Percentiles rank a stretch among this genome's conserved stretches.
Conservation (phyloP, 2,329 filamentous ascomycete genomes). For the Dendryphion nanum region DNA sequence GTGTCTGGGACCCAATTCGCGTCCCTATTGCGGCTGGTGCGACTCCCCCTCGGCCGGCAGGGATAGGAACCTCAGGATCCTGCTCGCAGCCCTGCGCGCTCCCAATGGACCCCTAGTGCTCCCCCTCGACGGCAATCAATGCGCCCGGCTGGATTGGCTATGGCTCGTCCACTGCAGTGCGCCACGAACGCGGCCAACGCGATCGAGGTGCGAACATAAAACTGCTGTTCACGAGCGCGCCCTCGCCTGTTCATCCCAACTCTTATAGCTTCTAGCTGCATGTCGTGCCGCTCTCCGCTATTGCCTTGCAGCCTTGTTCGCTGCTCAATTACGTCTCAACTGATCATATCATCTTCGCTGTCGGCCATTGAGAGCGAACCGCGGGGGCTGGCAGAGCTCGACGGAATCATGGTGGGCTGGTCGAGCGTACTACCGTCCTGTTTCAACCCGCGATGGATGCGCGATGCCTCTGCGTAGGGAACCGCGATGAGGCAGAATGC, state of each 20-base stretch:
- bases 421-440: constrained; percentile 8
- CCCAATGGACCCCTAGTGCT: not conserved
- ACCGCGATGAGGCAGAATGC: constrained; percentile 26
- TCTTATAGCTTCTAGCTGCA: no score
- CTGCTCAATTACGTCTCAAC: no score
- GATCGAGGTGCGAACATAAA: constrained; percentile 23
- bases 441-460: constrained; percentile 22
- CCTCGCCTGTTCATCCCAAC: no score
- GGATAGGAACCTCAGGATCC: not conserved
- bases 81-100: not conserved
- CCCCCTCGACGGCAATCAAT: constrained; percentile 14
- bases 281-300: no score
- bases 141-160: constrained; percentile 14
- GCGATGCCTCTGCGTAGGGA: constrained; percentile 9
- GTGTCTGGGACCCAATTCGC: constrained; percentile 9
- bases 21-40: not conserved
- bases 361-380: no score
- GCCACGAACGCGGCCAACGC: constrained; percentile 16
- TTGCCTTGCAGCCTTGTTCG: no score
- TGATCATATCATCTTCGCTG: no score
- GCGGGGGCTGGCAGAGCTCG: no score
- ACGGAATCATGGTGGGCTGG: no score
- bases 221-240: constrained; percentile 15
- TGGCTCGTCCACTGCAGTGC: constrained; percentile 3
- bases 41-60: not conserved